Conservation (phyloP, 805 yeast species). For the Sungouiozyma ichnusensis region DNA sequence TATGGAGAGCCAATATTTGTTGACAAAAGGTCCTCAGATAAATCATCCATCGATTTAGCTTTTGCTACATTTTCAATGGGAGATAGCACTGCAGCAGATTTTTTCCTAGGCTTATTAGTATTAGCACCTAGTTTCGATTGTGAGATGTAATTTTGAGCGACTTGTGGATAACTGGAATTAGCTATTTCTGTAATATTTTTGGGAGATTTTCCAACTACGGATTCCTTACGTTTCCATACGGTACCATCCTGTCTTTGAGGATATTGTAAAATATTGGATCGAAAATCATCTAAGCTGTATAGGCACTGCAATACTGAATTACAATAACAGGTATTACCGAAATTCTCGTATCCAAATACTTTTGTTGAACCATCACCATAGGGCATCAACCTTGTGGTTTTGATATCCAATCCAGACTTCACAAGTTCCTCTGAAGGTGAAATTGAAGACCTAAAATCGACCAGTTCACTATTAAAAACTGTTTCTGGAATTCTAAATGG, state of each 20-base stretch:
- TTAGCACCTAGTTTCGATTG: neutral
- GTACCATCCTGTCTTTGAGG: slow-evolving; percentile 31
- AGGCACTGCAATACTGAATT: slow-evolving; percentile 85
- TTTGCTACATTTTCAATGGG: neutral
- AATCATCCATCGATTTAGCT: neutral
- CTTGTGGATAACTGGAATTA: neutral
- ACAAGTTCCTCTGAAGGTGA: slow-evolving; percentile 1
- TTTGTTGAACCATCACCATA: slow-evolving; percentile 62
- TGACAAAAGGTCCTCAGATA: neutral
- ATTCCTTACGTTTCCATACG: slow-evolving; percentile 30
- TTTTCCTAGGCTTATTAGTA: neutral
- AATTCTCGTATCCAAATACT: slow-evolving; percentile 72
- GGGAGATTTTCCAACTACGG: slow-evolving; percentile 31
- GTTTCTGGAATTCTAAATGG: neutral
- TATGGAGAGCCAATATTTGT: neutral
- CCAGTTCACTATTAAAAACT: neutral
- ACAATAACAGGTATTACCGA: slow-evolving; percentile 89
- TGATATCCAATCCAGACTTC: slow-evolving; percentile 2
- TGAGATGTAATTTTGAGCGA: neutral
- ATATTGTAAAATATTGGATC: slow-evolving; percentile 41
- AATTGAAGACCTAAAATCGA: neutral
- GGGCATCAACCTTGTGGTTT: slow-evolving; percentile 25
- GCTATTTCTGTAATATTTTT: neutral
- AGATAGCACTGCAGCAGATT: neutral
- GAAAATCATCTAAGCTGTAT: slow-evolving; percentile 60